phyloP scores from a whole-genome alignment of 106 monocot species.

The Platanthera zijinensis region DNA sequence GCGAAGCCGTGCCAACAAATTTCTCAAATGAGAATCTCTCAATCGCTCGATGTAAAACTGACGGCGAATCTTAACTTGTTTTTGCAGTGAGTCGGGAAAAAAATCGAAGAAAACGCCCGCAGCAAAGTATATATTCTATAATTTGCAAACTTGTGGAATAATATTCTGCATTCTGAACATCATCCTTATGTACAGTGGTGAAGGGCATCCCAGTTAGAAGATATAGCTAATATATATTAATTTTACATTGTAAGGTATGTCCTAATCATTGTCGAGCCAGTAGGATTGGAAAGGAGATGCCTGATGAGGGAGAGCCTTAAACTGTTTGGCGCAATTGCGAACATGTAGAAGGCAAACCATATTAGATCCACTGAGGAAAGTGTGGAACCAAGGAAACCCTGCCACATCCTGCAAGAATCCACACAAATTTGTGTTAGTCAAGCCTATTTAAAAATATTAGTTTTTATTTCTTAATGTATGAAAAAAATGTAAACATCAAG shows the following conservation, averaged over 20 bases:
- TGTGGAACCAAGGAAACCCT: constrained; percentile 84
- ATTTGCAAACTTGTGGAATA: neutral
- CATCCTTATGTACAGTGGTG: neutral
- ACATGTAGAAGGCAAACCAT: constrained; percentile 93
- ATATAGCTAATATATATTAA: neutral
- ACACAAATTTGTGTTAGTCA: neutral
- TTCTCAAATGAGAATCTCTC: too few relatives aligned
- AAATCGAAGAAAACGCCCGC: too few relatives aligned
- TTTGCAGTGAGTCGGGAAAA: too few relatives aligned
- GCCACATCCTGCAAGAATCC: constrained; percentile 80
- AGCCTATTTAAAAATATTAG: neutral
- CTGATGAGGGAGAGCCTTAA: constrained; percentile 75
- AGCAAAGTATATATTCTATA: neutral
- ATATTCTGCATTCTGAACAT: neutral
- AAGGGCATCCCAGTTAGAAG: neutral
- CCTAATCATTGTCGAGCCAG: constrained; percentile 74
- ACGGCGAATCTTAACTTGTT: too few relatives aligned
- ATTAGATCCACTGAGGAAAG: constrained; percentile 89
- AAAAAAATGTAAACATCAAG: neutral
- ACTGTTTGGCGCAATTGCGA: constrained; percentile 70
- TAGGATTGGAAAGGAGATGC: constrained; percentile 86
- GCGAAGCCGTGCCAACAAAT: too few relatives aligned
- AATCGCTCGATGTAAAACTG: too few relatives aligned
- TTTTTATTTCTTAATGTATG: neutral
- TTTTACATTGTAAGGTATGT: constrained; percentile 67